phyloP scores from a whole-genome alignment of 768 basidiomycete genomes.

The Paxillus involutus region DNA sequence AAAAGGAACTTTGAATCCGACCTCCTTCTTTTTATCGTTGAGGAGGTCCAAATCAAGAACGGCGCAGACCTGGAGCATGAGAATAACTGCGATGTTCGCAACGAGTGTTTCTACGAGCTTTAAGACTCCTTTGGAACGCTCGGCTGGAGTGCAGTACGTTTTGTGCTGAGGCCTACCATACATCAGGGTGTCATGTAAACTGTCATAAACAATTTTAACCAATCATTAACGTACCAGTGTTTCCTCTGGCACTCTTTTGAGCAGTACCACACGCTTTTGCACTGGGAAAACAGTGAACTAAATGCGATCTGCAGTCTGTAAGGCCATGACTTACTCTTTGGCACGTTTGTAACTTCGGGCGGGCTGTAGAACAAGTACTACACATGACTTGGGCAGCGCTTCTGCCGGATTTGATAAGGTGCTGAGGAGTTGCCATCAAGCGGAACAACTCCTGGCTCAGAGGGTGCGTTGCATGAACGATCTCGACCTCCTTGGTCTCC shows the following conservation, averaged over 20 bases:
- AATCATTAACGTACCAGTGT: slow-evolving; percentile 9
- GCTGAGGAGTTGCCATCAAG: slow-evolving; percentile 2
- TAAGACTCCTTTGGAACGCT: slow-evolving; percentile 13
- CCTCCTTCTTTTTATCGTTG: slow-evolving; percentile 5
- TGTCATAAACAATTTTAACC: neutral
- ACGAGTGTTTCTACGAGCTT: slow-evolving; percentile 13
- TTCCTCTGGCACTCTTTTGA: slow-evolving; percentile 21
- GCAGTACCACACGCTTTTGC: slow-evolving; percentile 22
- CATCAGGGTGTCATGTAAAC: neutral
- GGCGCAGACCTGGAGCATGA: slow-evolving; percentile 10
- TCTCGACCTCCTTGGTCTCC: neutral
- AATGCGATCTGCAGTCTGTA: too few species aligned
- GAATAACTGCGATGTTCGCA: slow-evolving; percentile 5
- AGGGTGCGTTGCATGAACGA: slow-evolving; percentile 12
- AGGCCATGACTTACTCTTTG: slow-evolving; percentile 1
- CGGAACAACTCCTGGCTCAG: slow-evolving; percentile 6
- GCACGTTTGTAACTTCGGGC: slow-evolving; percentile 11
- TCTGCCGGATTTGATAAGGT: slow-evolving; percentile 9
- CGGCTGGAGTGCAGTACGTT: slow-evolving; percentile 3
- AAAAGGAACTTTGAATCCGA: slow-evolving; percentile 15
- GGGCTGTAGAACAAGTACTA: slow-evolving; percentile 12
- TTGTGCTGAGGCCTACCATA: slow-evolving; percentile 13
- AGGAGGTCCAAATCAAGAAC: slow-evolving; percentile 12
- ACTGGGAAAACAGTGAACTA: neutral
- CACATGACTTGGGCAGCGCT: slow-evolving; percentile 5